Evolutionary conservation across 2,329 filamentous ascomycete genomes (phyloP), one percentile per base, ranked within the genome.

Genomic region (Tolypocladium amazonense): DNA sequence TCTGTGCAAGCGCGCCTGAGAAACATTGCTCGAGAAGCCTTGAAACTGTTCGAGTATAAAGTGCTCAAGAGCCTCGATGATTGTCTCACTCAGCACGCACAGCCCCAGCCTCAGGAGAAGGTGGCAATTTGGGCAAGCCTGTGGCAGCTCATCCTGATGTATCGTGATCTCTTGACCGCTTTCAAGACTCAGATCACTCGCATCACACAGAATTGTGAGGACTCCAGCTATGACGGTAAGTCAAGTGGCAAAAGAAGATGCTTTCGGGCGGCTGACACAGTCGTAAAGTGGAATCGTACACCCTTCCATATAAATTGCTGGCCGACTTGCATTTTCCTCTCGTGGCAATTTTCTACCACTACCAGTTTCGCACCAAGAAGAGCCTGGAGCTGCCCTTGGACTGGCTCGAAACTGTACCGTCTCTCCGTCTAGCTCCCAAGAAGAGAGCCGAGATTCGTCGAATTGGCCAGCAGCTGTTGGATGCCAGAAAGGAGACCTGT

Each of bases 71-170:
- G 73, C 43, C 69, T 77, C 33, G 76, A 77, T 57, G 72, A 73
- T 35, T 72, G 69, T 47, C 66, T 77, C 38, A 66, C 68, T 8
- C 75, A 77, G 56, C 69, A 75, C 56, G 69, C 71, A 14, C 70
- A 76, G 30, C 71, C 76, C 15, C 71, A 73, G 64, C 62, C 68
- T 1, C 67, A 75, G 18, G 76, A 77, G 57, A 73, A 72, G 56
- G 67, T 79, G 60, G 73, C 75, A n/a, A 65, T 81, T 27, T 81
- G 79, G 77, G 75, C 73, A 20, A 75, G 74, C 65, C 67, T 80
- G 66, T 81, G 79, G 78, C 76, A 80, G 62, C 67, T 80, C 59
- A 76, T 81, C 52, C 70, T 81, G 47, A 75, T 79, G 64, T 80
- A 81, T 62, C 73, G 75, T 27, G 76, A 80, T 58, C 67, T 80